phyloP scores from a whole-genome alignment of 179 eudicot species.

The Heliamphora ciliata region DNA sequence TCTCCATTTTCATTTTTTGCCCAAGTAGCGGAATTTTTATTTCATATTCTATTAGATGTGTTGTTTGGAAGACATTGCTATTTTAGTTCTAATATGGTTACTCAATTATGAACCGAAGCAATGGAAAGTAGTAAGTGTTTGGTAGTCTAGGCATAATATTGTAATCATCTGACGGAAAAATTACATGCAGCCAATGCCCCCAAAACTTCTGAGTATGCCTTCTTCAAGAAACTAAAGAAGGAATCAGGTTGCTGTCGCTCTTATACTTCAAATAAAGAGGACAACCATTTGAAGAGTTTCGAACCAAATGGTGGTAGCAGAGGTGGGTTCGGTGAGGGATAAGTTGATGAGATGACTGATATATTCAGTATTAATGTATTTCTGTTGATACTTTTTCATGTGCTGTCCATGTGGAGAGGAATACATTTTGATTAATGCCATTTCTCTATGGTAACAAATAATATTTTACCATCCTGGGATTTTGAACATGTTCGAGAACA shows the following conservation, averaged over 20 bases:
- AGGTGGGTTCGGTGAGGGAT: constrained; percentile 24
- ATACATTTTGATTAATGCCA: background rate
- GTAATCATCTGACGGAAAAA: background rate
- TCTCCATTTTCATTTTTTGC: background rate
- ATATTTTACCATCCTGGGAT: constrained; percentile 29
- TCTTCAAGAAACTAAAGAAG: constrained; percentile 58
- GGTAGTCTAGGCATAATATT: background rate
- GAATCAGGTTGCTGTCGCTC: constrained; percentile 25
- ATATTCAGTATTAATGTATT: background rate
- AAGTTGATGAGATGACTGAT: background rate
- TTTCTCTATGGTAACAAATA: background rate
- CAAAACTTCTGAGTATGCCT: constrained; percentile 78
- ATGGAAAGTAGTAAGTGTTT: background rate
- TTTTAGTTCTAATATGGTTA: background rate
- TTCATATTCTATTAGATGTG: background rate
- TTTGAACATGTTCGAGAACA: constrained; percentile 12
- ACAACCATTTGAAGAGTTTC: constrained; percentile 16
- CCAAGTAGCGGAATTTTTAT: background rate
- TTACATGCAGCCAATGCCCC: constrained; percentile 39
- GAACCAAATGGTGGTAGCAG: constrained; percentile 22
- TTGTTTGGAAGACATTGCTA: background rate
- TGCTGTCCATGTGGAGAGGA: constrained; percentile 1
- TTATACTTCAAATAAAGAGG: constrained; percentile 20
- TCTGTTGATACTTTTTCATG: background rate
- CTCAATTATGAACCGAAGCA: background rate